Percentiles rank a stretch among this genome's conserved stretches.
Evolutionary conservation across 1,139 yeast genomes (phyloP).

Genomic region (Kluyveromyces sp.): DNA sequence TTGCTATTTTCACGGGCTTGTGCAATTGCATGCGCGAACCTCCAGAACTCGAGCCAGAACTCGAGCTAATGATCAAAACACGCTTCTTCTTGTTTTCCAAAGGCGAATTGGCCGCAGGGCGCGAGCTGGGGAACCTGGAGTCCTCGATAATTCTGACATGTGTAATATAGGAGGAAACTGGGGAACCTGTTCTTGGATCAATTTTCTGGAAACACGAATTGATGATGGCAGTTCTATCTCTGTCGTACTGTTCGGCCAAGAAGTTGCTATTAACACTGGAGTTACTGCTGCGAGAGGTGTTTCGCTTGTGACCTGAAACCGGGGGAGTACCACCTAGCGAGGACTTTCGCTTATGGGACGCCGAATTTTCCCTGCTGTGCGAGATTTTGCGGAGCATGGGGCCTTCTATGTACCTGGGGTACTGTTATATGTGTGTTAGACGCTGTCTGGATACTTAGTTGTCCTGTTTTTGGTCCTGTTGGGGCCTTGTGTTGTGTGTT

Average conservation of each 20-base stretch:
- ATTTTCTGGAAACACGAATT: constrained; percentile 39
- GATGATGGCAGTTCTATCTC: constrained; percentile 39
- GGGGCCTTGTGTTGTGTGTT: too few species aligned
- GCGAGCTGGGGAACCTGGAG: constrained; percentile 37
- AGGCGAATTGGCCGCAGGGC: constrained; percentile 38
- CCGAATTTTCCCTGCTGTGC: constrained; percentile 29
- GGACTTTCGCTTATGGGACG: constrained; percentile 17
- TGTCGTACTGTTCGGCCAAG: constrained; percentile 46
- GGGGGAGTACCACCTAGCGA: constrained; percentile 13
- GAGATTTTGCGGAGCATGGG: constrained; percentile 27
- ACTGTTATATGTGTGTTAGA: too few species aligned
- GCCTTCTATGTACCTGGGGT: too few species aligned
- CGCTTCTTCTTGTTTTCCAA: constrained; percentile 39
- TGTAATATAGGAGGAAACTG: constrained; percentile 46
- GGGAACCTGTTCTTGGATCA: constrained; percentile 31
- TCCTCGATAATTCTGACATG: constrained; percentile 54
- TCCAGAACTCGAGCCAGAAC: constrained; percentile 38
- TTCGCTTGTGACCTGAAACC: constrained; percentile 11
- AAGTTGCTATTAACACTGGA: constrained; percentile 22
- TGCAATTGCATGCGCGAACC: constrained; percentile 59
- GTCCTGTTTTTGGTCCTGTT: too few species aligned
- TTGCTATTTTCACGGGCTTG: constrained; percentile 78
- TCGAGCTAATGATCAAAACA: constrained; percentile 38
- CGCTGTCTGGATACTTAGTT: too few species aligned
- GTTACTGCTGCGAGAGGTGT: constrained; percentile 18